Percentiles rank a stretch among this genome's conserved stretches.
Evolutionary conservation across 352 stramenopile genomes (phyloP).

Genomic region (Peronospora tabacina): DNA sequence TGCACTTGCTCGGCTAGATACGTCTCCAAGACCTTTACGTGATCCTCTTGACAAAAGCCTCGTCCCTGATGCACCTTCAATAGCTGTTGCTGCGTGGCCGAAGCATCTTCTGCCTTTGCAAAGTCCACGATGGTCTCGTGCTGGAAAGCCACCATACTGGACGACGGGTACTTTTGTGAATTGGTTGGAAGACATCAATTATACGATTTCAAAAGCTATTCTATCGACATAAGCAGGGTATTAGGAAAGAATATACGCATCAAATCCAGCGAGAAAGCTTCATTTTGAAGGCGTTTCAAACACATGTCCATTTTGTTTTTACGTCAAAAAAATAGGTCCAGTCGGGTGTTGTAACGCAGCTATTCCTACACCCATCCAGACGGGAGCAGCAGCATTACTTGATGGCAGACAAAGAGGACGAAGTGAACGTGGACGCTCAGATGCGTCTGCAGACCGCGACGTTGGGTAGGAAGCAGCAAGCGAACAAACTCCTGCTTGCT

Average conservation of each 20-base stretch:
- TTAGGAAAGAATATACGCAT: background rate
- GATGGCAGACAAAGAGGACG: background rate
- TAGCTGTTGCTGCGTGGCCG: constrained; percentile 56
- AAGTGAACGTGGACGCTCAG: constrained; percentile 29
- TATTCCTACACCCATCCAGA: too few relatives aligned
- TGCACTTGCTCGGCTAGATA: constrained; percentile 75
- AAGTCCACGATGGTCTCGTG: constrained; percentile 62
- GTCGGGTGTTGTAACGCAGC: too few relatives aligned
- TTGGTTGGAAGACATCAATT: constrained; percentile 23
- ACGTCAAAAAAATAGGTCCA: background rate
- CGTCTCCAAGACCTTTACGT: constrained; percentile 46
- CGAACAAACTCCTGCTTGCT: constrained; percentile 50
- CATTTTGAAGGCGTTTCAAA: background rate
- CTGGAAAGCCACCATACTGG: constrained; percentile 54
- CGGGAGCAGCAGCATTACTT: background rate
- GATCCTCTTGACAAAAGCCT: constrained; percentile 41
- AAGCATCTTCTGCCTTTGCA: constrained; percentile 32
- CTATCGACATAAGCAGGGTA: constrained; percentile 6
- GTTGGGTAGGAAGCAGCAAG: constrained; percentile 55
- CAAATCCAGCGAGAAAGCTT: background rate
- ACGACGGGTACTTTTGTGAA: constrained; percentile 1
- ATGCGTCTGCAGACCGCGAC: constrained; percentile 32
- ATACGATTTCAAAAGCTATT: constrained; percentile 8
- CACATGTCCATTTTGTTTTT: too few relatives aligned
- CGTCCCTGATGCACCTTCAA: constrained; percentile 37